Percentiles rank a stretch among this genome's conserved stretches.
phyloP scores from a whole-genome alignment of 192 early-diverging fungal genomes.

The Diversispora epigaea region DNA sequence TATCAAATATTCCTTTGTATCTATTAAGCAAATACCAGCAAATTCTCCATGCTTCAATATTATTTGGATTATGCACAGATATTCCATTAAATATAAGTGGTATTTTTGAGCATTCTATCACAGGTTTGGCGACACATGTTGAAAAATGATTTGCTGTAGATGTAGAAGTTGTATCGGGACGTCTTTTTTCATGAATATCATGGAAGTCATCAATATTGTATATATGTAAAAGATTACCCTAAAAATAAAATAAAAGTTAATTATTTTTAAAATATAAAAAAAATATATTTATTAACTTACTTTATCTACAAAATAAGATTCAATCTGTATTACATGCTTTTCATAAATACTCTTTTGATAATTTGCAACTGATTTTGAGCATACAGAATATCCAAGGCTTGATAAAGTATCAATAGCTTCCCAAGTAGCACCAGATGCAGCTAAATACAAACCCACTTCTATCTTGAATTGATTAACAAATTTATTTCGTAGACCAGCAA shows the following conservation, averaged over 20 bases:
- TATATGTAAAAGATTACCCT: neutral
- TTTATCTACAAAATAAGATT: neutral
- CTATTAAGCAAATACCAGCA: neutral
- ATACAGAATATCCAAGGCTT: constrained; percentile 10
- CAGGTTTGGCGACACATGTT: neutral
- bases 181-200: neutral
- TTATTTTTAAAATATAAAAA: neutral
- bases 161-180: neutral
- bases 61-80: neutral
- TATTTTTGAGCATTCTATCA: neutral
- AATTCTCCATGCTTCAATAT: neutral
- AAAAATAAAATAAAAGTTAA: neutral
- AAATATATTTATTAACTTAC: constrained; percentile 6
- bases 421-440: neutral
- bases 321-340: neutral
- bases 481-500: constrained; percentile 20
- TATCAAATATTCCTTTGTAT: neutral
- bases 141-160: neutral
- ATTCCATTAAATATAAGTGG: neutral
- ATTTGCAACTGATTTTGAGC: neutral
- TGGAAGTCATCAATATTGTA: constrained; percentile 13
- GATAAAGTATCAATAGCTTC: constrained; percentile 5
- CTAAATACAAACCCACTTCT: constrained; percentile 8
- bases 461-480: constrained; percentile 18
- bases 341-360: neutral